A percentile compares a stretch with the other conserved stretches of the same genome.
phyloP scores from a whole-genome alignment of 208 protist genomes.

The Leishmania tropica region DNA sequence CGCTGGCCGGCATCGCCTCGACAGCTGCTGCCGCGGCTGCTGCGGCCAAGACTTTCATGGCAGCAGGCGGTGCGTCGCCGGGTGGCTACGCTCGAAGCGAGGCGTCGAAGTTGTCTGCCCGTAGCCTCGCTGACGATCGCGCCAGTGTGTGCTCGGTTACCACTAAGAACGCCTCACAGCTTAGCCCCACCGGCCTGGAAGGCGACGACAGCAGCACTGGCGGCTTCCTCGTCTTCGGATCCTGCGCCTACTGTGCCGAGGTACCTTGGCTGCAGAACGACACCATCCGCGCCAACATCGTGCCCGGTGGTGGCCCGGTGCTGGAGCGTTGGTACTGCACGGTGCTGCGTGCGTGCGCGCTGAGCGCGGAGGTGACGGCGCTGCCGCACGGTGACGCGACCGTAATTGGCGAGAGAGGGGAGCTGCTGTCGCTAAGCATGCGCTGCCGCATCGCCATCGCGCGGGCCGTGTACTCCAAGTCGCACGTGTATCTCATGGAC shows the following conservation, averaged over 20 bases:
- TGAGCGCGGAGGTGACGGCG: slow-evolving; percentile 74
- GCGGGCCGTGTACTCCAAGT: slow-evolving; percentile 74
- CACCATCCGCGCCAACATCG: slow-evolving; percentile 95
- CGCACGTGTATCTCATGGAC: slow-evolving; percentile 90
- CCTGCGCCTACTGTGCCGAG: slow-evolving; percentile 78
- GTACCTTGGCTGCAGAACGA: slow-evolving; percentile 89
- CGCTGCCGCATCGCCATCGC: slow-evolving; percentile 79
- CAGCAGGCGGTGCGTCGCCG: neutral
- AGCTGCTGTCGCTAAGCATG: slow-evolving; percentile 73
- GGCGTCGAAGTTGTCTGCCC: neutral
- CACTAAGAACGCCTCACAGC: slow-evolving; percentile 20
- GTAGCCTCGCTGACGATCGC: slow-evolving; percentile 4
- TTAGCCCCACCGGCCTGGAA: slow-evolving; percentile 9
- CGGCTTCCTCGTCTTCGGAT: slow-evolving; percentile 69
- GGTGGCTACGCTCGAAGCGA: neutral
- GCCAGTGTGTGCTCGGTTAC: slow-evolving; percentile 11
- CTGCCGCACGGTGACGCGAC: slow-evolving; percentile 87
- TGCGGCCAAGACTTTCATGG: neutral
- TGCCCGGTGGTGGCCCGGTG: slow-evolving; percentile 50
- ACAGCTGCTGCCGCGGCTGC: neutral
- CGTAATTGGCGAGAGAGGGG: slow-evolving; percentile 80
- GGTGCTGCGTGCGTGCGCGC: slow-evolving; percentile 63
- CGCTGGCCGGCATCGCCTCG: neutral
- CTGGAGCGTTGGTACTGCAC: slow-evolving; percentile 63
- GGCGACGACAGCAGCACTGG: slow-evolving; percentile 32